Base-by-base conservation (phyloP, 2,329 filamentous ascomycete genomes). In the Calonectria hongkongensis region DNA sequence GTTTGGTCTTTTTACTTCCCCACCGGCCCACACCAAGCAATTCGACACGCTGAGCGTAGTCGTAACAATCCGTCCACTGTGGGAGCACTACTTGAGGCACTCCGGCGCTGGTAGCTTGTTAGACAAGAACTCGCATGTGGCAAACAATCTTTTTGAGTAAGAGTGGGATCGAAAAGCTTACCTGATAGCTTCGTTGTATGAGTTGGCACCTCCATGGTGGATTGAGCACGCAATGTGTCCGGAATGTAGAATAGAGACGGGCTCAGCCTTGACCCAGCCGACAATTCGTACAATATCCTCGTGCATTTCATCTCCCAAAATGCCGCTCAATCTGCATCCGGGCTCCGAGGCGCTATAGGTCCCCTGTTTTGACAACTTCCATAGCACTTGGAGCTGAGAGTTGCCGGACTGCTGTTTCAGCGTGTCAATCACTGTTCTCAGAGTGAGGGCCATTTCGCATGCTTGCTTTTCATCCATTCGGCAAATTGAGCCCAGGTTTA, bases 191-290 rank as follows among this genome's bases (percentile, higher is more conserved):
- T 86, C 84, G 41, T 83, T 79, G 74, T 82, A 86, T 0, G 86
- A 87, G 68, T 86, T 88, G 0, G 87, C 85, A 4, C 87, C 87
- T 9, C 87, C 87, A 70, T 89, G 87, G 65, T 87, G 84, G 3
- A 88, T 80, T 12, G 85, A 82, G 30, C 84, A 85, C 2, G 82
- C 79, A 6, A 89, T 76, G 18, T 82, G 75, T 0, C 84, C 84
- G 3, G 81, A 83, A 33, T 82, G 75, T 7, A 89, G 75, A 5
- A 86, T 69, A 0, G 83, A 78, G 1, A 76, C 74, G 0, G 86
- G 86, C 43, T 87, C 83, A 0, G 83, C 80, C 4, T 79, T 75
- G 2, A 88, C 50, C 86, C 87, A 88, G 5, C 83, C 74, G 3
- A 82, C 77, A 4, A 88, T 82, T 1, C 83, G 81, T 0, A 88